Evolutionary conservation across 2,329 filamentous ascomycete genomes (phyloP), one percentile per base, ranked within the genome.

Genomic region (Alternaria dauci): DNA sequence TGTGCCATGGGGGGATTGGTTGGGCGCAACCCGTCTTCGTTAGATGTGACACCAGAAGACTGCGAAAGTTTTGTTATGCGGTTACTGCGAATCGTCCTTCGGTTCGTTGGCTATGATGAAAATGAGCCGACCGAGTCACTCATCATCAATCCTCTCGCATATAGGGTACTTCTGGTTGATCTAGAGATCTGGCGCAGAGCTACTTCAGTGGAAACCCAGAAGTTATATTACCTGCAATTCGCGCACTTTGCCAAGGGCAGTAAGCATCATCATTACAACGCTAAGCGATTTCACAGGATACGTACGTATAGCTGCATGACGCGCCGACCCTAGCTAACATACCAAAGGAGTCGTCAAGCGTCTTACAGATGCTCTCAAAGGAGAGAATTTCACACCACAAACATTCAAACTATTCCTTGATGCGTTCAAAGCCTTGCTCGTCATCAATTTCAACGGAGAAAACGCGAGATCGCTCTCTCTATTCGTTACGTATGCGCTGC

Each of bases 91-190:
- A 82, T 94, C 25, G 88, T 97, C 4, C 85, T 99, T 18, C 86
- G 87, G 8, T 99, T 98, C 76, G 89, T 97, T 60, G 95, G 95
- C 3, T 98, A 96, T 77, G 89, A 94, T 62, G 89, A 90, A 66
- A 82, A 86, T n/a, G 85, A 89, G 34, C 92, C 93, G 0, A 88
- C 93, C 59, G 90, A 94, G 59, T 97, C 94, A 1, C 92, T 97
- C 70, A 96, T 99, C 74, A 91, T 96, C 68, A 99, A 99, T 71
- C 94, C 95, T 0, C 85, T 99, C 63, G 95, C 94, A 4, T 99
- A 98, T 78, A 89, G 95, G 46, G 90, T 97, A 34, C 83, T 99
- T 18, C 84, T 99, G 28, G 92, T 98, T 55, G 95, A 99, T 78
- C 88, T 96, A 67, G 94, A 97, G 71, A 91, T 94, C 20, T 99